phyloP scores from a whole-genome alignment of 176 grass and related monocot species.

The Carex kokanica region DNA sequence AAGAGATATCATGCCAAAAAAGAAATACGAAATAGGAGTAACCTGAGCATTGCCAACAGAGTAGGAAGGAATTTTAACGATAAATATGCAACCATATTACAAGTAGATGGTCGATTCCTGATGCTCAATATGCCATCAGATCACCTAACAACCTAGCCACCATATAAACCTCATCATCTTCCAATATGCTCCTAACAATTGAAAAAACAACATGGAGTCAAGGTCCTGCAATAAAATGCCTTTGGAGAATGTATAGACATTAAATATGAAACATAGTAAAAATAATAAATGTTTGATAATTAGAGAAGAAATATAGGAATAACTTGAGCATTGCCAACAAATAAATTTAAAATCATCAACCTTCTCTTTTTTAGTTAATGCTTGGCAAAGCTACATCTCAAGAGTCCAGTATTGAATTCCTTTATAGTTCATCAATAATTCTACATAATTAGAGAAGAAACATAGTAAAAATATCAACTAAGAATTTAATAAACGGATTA shows the following conservation, averaged over 20 bases:
- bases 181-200: conserved; percentile 58
- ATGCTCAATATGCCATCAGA: conserved; percentile 79
- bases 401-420: conserved; percentile 76
- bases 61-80: no score
- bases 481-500: not conserved
- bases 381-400: conserved; percentile 73
- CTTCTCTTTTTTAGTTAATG: conserved; percentile 58
- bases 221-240: conserved; percentile 24
- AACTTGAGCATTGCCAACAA: no score
- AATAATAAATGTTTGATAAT: no score
- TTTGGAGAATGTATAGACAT: conserved; percentile 25
- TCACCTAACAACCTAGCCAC: conserved; percentile 80
- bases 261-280: conserved; percentile 39
- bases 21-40: no score
- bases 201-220: conserved; percentile 12
- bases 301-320: no score
- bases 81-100: no score
- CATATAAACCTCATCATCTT: conserved; percentile 77
- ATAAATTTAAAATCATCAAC: not conserved
- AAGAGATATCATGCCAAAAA: no score
- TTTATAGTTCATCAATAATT: conserved; percentile 54
- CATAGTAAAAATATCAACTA: not conserved
- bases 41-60: no score
- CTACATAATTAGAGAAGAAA: conserved; percentile 33
- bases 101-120: conserved; percentile 68